Evolutionary conservation across 805 yeast genomes (phyloP).

Genomic region (Yarrowia osloensis): DNA sequence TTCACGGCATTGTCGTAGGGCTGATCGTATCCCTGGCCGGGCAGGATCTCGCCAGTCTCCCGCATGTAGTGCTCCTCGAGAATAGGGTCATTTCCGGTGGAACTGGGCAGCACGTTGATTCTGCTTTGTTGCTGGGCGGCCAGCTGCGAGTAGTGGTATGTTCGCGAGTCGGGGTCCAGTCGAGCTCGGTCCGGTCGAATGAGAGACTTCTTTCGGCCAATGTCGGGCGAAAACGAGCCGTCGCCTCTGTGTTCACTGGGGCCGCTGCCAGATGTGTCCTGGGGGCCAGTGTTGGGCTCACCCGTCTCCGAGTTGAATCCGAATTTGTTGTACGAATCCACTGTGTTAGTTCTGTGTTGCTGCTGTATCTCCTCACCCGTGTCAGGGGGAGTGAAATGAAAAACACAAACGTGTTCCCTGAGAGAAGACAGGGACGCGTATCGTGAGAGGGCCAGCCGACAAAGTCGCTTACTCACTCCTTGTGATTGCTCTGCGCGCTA

Average conservation of each 20-base stretch:
- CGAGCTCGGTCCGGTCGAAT: slow-evolving; percentile 83
- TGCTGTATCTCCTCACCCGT: background rate
- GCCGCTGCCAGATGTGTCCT: slow-evolving; percentile 1
- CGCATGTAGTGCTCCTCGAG: slow-evolving; percentile 34
- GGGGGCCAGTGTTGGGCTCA: slow-evolving; percentile 20
- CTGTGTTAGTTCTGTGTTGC: slow-evolving; percentile 5
- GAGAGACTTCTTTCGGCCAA: slow-evolving; percentile 60
- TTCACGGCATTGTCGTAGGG: slow-evolving; percentile 34
- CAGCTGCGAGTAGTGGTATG: slow-evolving; percentile 74
- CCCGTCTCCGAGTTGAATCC: slow-evolving; percentile 30
- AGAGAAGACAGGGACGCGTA: background rate
- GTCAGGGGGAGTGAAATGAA: background rate
- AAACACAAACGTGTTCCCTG: background rate
- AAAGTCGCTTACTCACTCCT: background rate
- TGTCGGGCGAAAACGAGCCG: slow-evolving; percentile 31
- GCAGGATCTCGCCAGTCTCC: slow-evolving; percentile 27
- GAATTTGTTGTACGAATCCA: slow-evolving; percentile 29
- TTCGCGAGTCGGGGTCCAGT: slow-evolving; percentile 66
- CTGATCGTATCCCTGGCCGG: slow-evolving; percentile 17
- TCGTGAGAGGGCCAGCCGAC: background rate
- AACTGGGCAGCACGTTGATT: slow-evolving; percentile 64
- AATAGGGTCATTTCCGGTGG: slow-evolving; percentile 70
- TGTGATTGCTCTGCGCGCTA: background rate
- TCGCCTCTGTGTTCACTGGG: slow-evolving; percentile 10
- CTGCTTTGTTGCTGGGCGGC: slow-evolving; percentile 66